Percentiles rank a stretch among this genome's conserved stretches.
Conservation (phyloP, 768 basidiomycete genomes). For the Russula ochroleuca region DNA sequence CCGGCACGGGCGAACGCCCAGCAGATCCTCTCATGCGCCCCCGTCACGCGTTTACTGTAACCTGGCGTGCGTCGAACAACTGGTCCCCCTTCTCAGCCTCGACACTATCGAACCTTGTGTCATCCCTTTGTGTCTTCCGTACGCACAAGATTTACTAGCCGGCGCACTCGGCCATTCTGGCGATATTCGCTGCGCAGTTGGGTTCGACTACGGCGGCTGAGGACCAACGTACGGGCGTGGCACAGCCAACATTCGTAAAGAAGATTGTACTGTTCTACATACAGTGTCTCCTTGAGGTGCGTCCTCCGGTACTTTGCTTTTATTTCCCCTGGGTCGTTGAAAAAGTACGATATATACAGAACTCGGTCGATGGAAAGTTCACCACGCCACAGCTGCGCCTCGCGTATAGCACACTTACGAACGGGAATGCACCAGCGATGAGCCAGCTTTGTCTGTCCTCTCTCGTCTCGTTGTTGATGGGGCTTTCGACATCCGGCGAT, state of each 20-base stretch:
- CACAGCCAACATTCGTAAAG: slow-evolving; percentile 40
- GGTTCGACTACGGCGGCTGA: slow-evolving; percentile 10
- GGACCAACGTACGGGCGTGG: neutral
- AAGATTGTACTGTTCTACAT: slow-evolving; percentile 73
- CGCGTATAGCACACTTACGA: slow-evolving; percentile 69
- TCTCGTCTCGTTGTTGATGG: slow-evolving; percentile 27
- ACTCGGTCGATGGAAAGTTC: slow-evolving; percentile 57
- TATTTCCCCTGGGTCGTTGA: neutral
- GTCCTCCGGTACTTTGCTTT: slow-evolving; percentile 17
- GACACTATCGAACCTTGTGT: slow-evolving; percentile 51
- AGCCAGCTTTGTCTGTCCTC: slow-evolving; percentile 59
- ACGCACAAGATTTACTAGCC: slow-evolving; percentile 59
- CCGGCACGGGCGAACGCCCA: slow-evolving; percentile 2
- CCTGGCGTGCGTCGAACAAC: slow-evolving; percentile 73
- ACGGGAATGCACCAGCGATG: slow-evolving; percentile 41
- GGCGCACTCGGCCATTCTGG: slow-evolving; percentile 77
- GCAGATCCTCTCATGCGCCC: slow-evolving; percentile 3
- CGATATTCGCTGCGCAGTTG: slow-evolving; percentile 55
- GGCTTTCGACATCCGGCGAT: slow-evolving; percentile 22
- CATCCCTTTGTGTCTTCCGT: slow-evolving; percentile 64
- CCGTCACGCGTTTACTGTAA: slow-evolving; percentile 53
- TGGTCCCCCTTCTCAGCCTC: slow-evolving; percentile 57
- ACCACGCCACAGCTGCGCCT: slow-evolving; percentile 63
- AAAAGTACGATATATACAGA: slow-evolving; percentile 39
- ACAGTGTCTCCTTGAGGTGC: slow-evolving; percentile 64